phyloP scores from a whole-genome alignment of 202 grass and related monocot species.

The Dendrocalamus latiflorus region DNA sequence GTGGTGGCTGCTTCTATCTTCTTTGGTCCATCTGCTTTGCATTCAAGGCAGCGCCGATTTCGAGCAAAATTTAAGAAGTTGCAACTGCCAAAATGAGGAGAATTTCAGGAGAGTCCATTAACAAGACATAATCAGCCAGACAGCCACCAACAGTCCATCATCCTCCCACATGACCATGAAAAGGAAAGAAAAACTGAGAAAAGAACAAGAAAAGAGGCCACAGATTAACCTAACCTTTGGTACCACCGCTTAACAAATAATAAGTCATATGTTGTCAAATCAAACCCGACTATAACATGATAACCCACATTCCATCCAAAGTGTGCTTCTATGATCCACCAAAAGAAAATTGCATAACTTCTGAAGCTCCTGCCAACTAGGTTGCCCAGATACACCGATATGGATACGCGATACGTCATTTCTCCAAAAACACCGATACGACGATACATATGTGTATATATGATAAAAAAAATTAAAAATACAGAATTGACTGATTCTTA shows the following conservation, averaged over 20 bases:
- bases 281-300: background rate
- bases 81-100: slow-evolving; percentile 47
- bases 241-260: background rate
- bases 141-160: background rate
- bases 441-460: too few relatives aligned
- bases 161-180: background rate
- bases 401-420: too few relatives aligned
- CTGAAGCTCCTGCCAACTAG: background rate
- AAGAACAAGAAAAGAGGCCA: slow-evolving; percentile 16
- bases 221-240: background rate
- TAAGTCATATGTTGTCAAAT: background rate
- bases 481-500: too few relatives aligned
- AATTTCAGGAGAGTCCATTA: slow-evolving; percentile 1
- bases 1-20: slow-evolving; percentile 1
- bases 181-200: background rate
- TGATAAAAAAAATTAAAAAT: too few relatives aligned
- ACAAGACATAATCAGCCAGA: background rate
- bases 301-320: background rate
- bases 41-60: slow-evolving; percentile 62
- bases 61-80: slow-evolving; percentile 89
- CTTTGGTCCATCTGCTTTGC: slow-evolving; percentile 71
- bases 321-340: background rate
- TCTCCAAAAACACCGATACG: too few relatives aligned
- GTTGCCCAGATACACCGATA: too few relatives aligned
- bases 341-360: background rate